Conservation (phyloP, 1,139 yeast genomes). For the Magnusiomyces fungicola region DNA sequence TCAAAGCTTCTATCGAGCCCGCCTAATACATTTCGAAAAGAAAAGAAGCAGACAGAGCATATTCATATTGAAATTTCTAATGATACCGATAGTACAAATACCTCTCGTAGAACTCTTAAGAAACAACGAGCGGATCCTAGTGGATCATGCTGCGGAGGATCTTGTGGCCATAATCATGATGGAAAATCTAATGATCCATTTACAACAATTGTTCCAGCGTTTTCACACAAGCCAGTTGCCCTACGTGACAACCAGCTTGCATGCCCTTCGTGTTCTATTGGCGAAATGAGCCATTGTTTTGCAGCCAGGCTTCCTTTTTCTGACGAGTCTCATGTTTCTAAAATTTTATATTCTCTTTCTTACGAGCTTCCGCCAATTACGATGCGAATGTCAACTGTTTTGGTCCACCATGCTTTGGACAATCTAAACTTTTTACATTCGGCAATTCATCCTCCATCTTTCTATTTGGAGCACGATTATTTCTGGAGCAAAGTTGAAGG, state of each 20-base stretch:
- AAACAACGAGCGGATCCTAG: too few species aligned
- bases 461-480: conserved; percentile 16
- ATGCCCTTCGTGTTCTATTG: conserved; percentile 16
- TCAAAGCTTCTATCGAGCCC: background rate
- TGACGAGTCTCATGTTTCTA: conserved; percentile 9
- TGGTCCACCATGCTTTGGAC: conserved; percentile 13
- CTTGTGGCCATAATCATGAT: conserved; percentile 1
- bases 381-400: conserved; percentile 10
- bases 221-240: conserved; percentile 13
- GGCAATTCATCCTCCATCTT: conserved; percentile 17
- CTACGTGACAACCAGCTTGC: conserved; percentile 10
- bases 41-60: background rate
- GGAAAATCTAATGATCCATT: conserved; percentile 5
- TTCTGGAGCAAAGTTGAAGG: conserved; percentile 14
- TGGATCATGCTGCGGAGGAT: conserved; percentile 2
- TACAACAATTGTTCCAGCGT: conserved; percentile 11
- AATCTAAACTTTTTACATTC: conserved; percentile 16
- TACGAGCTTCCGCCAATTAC: conserved; percentile 16
- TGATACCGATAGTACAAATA: background rate
- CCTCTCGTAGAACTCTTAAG: too few species aligned
- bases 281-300: conserved; percentile 17
- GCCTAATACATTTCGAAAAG: too few species aligned
- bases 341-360: conserved; percentile 13
- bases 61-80: background rate
- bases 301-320: conserved; percentile 15